A percentile compares a stretch with the other conserved stretches of the same genome.
phyloP scores from a whole-genome alignment of 768 basidiomycete genomes.

The Neoboletus magnificus region DNA sequence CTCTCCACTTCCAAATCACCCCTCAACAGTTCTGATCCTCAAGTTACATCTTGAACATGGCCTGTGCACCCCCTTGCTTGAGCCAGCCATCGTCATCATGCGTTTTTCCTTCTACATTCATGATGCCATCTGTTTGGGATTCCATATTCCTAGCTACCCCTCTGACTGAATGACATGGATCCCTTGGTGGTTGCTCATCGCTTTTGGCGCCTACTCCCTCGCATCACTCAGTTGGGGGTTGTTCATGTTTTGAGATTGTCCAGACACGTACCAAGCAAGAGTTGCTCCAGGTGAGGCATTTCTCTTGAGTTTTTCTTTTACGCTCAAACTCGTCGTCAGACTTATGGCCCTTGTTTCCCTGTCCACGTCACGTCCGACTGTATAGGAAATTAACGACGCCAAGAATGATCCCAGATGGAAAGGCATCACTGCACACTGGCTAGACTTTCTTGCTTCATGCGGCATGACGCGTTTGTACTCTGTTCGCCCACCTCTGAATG shows the following conservation, averaged over 20 bases:
- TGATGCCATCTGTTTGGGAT: background rate
- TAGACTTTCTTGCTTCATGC: background rate
- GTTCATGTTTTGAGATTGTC: constrained; percentile 70
- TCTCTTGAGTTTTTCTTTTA: background rate
- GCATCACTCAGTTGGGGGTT: constrained; percentile 75
- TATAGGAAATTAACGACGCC: constrained; percentile 58
- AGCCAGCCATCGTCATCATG: constrained; percentile 9
- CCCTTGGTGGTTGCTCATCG: constrained; percentile 79
- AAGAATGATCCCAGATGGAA: constrained; percentile 55
- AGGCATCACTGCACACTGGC: constrained; percentile 59
- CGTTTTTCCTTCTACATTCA: background rate
- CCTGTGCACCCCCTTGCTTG: constrained; percentile 17
- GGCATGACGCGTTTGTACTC: background rate
- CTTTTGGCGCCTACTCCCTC: constrained; percentile 77
- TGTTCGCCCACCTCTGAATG: background rate
- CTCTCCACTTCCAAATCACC: too few relatives aligned
- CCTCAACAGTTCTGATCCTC: too few relatives aligned
- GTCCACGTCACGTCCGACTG: background rate
- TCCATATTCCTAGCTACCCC: background rate
- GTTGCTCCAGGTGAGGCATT: constrained; percentile 46
- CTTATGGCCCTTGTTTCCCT: background rate
- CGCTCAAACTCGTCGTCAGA: background rate
- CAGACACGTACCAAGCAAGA: constrained; percentile 77
- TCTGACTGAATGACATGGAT: constrained; percentile 40
- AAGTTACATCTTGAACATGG: too few relatives aligned